Evolutionary conservation across 371 early-diverging fungal genomes (phyloP), one percentile per base, ranked within the genome.

Genomic region (Cokeromyces recurvatus): DNA sequence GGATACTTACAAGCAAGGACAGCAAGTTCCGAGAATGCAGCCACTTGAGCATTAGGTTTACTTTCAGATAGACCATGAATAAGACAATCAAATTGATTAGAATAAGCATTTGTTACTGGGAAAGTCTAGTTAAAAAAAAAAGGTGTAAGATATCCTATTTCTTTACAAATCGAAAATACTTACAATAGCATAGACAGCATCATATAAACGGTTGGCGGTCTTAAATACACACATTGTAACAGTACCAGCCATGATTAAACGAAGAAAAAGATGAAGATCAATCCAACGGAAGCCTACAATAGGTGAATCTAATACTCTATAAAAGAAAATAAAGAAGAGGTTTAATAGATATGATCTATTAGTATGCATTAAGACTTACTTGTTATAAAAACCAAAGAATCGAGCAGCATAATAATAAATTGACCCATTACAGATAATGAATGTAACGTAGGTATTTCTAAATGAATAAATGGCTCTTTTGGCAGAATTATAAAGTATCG

Each of bases 11-110:
- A 54, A 6, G 75, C 48, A 29, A 78, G 32, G 2, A 50, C 44
- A 14, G 61, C 67, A 8, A 81, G 51, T 42, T 81, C 82, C 16
- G 71, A 64, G 56, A 62, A 79, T 0, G 82, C 79, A 15, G 61
- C 51, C 9, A 57, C 52, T 45, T 60, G 36, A 10, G 19, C 14
- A 48, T 46, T 36, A 16, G 38, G 24, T 10, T 53, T 24, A 20
- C 36, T 51, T 1, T 55, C 43, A 24, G 57, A 43, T 1, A 59
- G 38, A 5, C 59, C 59, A 25, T 43, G 15, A 14, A 54, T 37
- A 12, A 59, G 24, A 10, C 46, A 42, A 0, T 59, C 54, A 12
- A 54, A 59, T 38, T 45, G 50, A 9, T 59, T 59, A 2, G 27
- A 6, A 8, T 31, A 46, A n/a, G 32, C 32, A 25, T 54, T 34